Conservation (phyloP, 495 filamentous ascomycete species). For the Baudoinia panamericana region DNA sequence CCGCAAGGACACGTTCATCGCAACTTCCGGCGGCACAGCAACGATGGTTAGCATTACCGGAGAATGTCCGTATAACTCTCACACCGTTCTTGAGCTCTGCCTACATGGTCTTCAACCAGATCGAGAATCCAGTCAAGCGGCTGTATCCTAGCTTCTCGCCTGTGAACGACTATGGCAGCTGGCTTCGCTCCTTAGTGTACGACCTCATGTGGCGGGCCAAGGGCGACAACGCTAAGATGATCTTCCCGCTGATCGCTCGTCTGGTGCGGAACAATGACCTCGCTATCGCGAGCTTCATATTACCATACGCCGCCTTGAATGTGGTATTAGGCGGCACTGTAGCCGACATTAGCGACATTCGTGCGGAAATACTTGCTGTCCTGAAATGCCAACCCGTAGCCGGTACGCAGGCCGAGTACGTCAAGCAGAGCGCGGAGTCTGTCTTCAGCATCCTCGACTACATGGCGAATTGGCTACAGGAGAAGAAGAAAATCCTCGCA, state of each 20-base stretch:
- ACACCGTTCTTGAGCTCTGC: constrained; percentile 75
- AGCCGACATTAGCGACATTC: constrained; percentile 50
- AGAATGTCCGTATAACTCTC: constrained; percentile 59
- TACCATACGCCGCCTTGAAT: constrained; percentile 75
- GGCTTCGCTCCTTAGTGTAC: constrained; percentile 66
- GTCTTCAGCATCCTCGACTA: constrained; percentile 89
- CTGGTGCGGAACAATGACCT: constrained; percentile 73
- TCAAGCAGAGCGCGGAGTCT: constrained; percentile 75
- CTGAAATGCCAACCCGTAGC: constrained; percentile 41
- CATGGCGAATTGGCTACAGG: constrained; percentile 74
- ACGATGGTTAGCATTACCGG: constrained; percentile 65
- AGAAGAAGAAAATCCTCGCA: constrained; percentile 48
- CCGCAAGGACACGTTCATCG: constrained; percentile 38
- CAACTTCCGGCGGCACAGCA: constrained; percentile 44
- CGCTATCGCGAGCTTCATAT: constrained; percentile 67
- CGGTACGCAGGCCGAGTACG: constrained; percentile 46
- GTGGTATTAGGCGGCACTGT: constrained; percentile 57
- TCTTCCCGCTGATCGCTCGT: constrained; percentile 69
- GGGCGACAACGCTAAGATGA: constrained; percentile 51
- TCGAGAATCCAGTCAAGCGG: constrained; percentile 34
- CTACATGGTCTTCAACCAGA: constrained; percentile 51
- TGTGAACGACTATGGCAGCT: constrained; percentile 53
- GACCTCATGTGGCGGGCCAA: constrained; percentile 66
- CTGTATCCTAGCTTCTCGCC: constrained; percentile 66
- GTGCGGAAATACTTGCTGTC: constrained; percentile 56